Evolutionary conservation across 2,329 filamentous ascomycete species (phyloP), one percentile per base, ranked within the genome.

Genomic region (Arthroderma sp.): DNA sequence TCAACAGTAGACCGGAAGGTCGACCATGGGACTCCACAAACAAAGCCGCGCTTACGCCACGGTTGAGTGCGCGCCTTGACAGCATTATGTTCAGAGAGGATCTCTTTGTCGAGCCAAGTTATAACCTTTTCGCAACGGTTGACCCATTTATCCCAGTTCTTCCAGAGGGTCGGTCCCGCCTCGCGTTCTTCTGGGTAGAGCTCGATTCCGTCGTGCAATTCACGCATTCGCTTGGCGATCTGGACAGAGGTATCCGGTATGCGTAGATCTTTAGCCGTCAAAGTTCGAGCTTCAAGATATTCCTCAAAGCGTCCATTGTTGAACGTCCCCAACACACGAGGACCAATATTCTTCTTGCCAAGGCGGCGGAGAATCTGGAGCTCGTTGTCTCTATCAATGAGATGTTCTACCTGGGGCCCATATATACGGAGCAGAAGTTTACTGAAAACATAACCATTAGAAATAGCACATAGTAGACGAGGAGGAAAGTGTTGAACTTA

Each of bases 171-270:
- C 0, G 91, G 83, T 0, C 91, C 91, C 15, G 74, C 79, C 32
- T 83, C 75, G 42, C 80, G 75, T 64, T 98, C 91, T 32, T 80
- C 72, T 1, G 82, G 75, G 0, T 94, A 73, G 15, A 98, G 70
- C 29, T 95, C 87, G 50, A 98, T 82, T 0, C 91, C 91, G 43
- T 94, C 85, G 56, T 98, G 91, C 32, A 98, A 73, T 63, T 98
- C 91, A 50, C 88, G 77, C 86, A 98, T 94, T 42, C 91, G 84
- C 70, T 96, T 96, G 8, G 91, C 89, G 58, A 98, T 98, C 59
- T 94, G 85, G 57, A 77, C 83, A 31, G 84, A 93, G 0, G 86
- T 95, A 41, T 86, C 84, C 0, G 85, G 77, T 30, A 85, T 77
- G 33, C 86, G 81, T 38, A 98, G 66, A 52, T 94, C 84, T 28